These are phyloP conservation scores for Ceriops tagal DNA, from an alignment of 345 rosid species.

Conservation along the genomic window DNA sequence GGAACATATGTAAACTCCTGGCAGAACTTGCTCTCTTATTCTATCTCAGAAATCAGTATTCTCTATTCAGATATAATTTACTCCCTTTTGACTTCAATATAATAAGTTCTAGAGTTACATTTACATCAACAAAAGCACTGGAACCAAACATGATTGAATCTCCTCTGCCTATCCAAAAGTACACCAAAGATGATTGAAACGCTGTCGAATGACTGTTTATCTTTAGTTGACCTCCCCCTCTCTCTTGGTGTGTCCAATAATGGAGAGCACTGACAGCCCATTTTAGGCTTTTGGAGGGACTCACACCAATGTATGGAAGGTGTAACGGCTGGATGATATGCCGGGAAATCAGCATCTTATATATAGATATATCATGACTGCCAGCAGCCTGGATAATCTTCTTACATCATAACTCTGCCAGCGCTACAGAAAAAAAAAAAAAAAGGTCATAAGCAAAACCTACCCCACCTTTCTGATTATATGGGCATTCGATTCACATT, in stretches of 20 bases:
- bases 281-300: conserved; percentile 41
- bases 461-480: conserved; percentile 12
- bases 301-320: conserved; percentile 31
- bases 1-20: background rate
- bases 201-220: no score
- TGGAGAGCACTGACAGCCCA: conserved; percentile 35
- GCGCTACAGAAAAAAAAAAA: conserved; percentile 5
- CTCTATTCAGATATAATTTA: no score
- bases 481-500: conserved; percentile 2
- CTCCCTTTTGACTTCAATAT: no score
- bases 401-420: conserved; percentile 22
- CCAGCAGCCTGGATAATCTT: conserved; percentile 18
- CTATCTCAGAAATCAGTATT: no score
- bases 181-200: no score
- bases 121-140: background rate
- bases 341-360: conserved; percentile 22
- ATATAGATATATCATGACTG: background rate
- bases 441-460: conserved; percentile 9
- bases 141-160: conserved; percentile 15
- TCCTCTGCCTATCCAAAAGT: background rate
- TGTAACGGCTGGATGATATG: conserved; percentile 27
- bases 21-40: background rate
- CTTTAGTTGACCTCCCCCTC: background rate
- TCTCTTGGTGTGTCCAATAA: conserved; percentile 32
- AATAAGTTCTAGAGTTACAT: background rate